A percentile compares a stretch with the other conserved stretches of the same genome.
These are phyloP conservation scores for Cladophialophora immunda DNA, from an alignment of 2,329 filamentous ascomycete genomes.

Conservation along the genomic window DNA sequence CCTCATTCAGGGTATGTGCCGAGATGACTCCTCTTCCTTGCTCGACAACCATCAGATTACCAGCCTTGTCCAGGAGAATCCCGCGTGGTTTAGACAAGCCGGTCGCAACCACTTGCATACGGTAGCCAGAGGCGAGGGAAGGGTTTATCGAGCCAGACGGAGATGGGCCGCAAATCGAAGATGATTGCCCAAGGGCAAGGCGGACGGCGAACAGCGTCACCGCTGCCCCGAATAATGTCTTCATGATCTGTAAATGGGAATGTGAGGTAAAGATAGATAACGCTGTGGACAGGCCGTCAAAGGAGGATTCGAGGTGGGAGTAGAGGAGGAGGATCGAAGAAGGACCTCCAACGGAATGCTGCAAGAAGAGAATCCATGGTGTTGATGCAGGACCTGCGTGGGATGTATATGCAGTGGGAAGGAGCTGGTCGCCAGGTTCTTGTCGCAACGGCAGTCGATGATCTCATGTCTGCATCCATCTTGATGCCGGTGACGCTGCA, in stretches of 20 bases:
- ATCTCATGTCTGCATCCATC: background rate
- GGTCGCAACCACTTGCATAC: conserved; percentile 57
- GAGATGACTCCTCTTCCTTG: conserved; percentile 48
- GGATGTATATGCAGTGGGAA: background rate
- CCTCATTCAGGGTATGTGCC: conserved; percentile 49
- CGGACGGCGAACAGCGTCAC: conserved; percentile 15
- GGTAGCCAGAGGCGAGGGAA: conserved; percentile 41
- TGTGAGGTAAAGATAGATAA: background rate
- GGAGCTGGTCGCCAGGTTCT: background rate
- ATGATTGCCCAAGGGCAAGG: conserved; percentile 29
- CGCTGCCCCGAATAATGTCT: background rate
- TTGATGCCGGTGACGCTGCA: background rate
- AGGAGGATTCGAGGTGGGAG: background rate
- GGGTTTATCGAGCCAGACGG: conserved; percentile 40
- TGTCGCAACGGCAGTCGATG: background rate
- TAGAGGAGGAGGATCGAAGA: background rate
- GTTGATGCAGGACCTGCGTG: background rate
- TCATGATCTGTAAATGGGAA: background rate
- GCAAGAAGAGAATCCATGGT: background rate
- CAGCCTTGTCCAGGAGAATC: conserved; percentile 57
- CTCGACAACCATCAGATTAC: conserved; percentile 61
- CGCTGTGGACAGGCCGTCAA: background rate
- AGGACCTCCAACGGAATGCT: background rate
- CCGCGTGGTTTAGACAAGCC: conserved; percentile 56
- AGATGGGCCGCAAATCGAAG: conserved; percentile 35